Base-by-base conservation (phyloP, 306 rosid species). In the Vigna reflexopilosa region DNA sequence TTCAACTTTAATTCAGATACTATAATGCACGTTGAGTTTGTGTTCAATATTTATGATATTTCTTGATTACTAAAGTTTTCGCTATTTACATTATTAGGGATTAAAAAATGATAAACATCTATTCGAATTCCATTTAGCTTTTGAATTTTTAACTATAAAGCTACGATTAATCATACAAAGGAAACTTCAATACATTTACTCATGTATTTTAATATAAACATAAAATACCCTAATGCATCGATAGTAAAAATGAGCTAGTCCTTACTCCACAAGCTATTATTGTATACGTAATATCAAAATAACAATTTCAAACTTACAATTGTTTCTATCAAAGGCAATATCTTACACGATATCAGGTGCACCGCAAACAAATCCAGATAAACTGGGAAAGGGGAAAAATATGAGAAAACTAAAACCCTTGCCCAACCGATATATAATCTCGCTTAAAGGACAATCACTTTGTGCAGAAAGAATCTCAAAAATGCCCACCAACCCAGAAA, bases 401-500 rank as follows among this genome's bases (percentile, higher is more conserved):
- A 82, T 73, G 59, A 50, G 70, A 75, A 79, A 82, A 79, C 84
- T 62, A 28, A 70, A 84, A 84, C 88, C 81, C 90, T 81, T 86
- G 67, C 88, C 90, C 82, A 77, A 79, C 72, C 67, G 63, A 84
- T 69, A 84, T 69, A 86, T 82, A 75, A 82, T 83, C 87, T 87
- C 83, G 30, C 89, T 85, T 68, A 74, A 83, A 67, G 84, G 87
- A 89, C 90, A 90, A 86, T 81, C 86, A 76, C 86, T 83, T 80
- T 86, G 93, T 83, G 89, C 89, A 88, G 80, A 92, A 90, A 91
- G 91, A 92, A 88, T 86, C 76, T 85, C 89, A 83, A 86, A 91
- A 88, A 82, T 88, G 83, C 81, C 88, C 70, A 87, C 87, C 91
- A 73, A 83, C 90, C 89, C 88, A 44, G 82, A 75, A 87, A 89